Percentiles rank a stretch among this genome's conserved stretches.
Evolutionary conservation across 2,329 filamentous ascomycete genomes (phyloP).

Genomic region (Diaporthe humulicola): DNA sequence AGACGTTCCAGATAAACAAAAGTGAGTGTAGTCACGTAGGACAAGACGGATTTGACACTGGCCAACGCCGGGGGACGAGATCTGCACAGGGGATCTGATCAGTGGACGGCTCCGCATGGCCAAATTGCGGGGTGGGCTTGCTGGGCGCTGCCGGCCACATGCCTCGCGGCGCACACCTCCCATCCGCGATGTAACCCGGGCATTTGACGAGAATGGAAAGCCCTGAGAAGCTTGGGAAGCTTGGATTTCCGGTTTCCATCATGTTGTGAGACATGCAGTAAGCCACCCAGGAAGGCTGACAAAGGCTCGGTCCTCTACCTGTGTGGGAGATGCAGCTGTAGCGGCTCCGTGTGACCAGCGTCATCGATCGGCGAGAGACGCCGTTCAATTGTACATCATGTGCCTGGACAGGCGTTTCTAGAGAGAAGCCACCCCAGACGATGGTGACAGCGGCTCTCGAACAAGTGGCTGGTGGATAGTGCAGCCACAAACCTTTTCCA

Average conservation of each 20-base stretch:
- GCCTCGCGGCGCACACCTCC: conserved; percentile 8
- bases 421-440: neutral
- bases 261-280: conserved; percentile 15
- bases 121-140: conserved; percentile 33
- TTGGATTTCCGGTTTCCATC: conserved; percentile 16
- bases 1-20: conserved; percentile 11
- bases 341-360: conserved; percentile 14
- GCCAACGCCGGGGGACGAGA: neutral
- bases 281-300: neutral
- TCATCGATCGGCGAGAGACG: neutral
- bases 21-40: neutral
- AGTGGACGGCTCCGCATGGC: conserved; percentile 33
- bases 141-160: conserved; percentile 25
- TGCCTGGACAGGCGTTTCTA: neutral
- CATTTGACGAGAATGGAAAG: neutral
- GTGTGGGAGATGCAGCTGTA: neutral
- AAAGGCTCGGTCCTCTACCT: neutral
- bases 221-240: neutral
- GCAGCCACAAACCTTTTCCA: conserved; percentile 12
- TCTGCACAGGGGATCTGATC: conserved; percentile 30
- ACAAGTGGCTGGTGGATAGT: neutral
- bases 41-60: neutral
- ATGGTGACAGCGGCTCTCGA: neutral
- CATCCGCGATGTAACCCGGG: conserved; percentile 16
- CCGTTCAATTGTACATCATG: neutral